These are phyloP conservation scores for Baudoinia panamericana DNA, from an alignment of 495 filamentous ascomycete species.

Conservation along the genomic window DNA sequence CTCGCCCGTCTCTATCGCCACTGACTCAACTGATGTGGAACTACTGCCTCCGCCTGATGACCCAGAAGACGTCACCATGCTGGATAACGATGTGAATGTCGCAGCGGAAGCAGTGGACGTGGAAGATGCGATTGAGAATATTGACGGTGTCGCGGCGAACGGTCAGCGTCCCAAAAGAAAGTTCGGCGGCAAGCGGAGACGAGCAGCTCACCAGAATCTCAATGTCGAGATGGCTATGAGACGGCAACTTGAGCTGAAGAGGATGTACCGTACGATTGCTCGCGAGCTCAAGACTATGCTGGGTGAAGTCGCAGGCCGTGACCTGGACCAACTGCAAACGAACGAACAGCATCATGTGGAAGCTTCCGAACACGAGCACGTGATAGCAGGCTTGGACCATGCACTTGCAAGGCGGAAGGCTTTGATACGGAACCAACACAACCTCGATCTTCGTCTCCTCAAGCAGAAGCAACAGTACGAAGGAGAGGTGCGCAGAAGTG, in stretches of 20 bases:
- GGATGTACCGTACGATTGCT: conserved; percentile 24
- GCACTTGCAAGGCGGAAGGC: conserved; percentile 17
- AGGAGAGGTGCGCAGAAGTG: neutral
- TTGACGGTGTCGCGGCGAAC: conserved; percentile 9
- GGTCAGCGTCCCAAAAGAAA: conserved; percentile 19
- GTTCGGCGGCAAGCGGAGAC: conserved; percentile 26
- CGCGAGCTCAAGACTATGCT: conserved; percentile 28
- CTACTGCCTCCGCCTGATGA: neutral
- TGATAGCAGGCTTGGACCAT: conserved; percentile 19
- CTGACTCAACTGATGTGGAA: neutral
- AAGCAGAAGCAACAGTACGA: neutral
- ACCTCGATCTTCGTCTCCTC: conserved; percentile 5
- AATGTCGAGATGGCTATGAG: conserved; percentile 28
- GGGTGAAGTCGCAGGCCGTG: conserved; percentile 26
- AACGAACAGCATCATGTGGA: conserved; percentile 22
- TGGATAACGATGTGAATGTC: neutral
- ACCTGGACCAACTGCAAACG: conserved; percentile 22
- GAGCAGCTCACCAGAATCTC: conserved; percentile 25
- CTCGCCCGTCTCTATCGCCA: no score
- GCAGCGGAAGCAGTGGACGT: conserved; percentile 1
- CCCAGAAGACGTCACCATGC: neutral
- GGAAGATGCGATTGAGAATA: conserved; percentile 16
- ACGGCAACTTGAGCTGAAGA: conserved; percentile 29
- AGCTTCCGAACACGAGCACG: conserved; percentile 20
- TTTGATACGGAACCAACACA: conserved; percentile 6